These are phyloP conservation scores for Plenodomus tracheiphilus DNA, from an alignment of 2,329 filamentous ascomycete species.

Conservation along the genomic window DNA sequence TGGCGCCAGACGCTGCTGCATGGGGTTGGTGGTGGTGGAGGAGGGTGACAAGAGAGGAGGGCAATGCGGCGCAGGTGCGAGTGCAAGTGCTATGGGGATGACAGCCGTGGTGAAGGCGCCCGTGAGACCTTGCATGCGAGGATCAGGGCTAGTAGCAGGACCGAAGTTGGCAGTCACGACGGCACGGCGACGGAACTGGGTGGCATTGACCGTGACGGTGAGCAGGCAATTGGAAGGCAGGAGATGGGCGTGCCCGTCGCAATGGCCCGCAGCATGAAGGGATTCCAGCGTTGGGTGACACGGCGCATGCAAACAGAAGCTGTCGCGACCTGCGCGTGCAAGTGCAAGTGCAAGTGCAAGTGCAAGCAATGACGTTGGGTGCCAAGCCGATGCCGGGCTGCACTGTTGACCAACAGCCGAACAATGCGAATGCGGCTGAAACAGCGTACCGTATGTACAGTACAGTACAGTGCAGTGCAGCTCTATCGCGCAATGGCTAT, in stretches of 20 bases:
- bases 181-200: not conserved
- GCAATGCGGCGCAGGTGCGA: not conserved
- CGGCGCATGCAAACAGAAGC: not conserved
- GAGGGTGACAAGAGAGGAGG: slow-evolving; percentile 3
- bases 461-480: too few species aligned
- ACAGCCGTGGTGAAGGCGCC: too few species aligned
- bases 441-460: too few species aligned
- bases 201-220: not conserved
- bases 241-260: slow-evolving; percentile 3
- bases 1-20: slow-evolving; percentile 22
- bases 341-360: too few species aligned
- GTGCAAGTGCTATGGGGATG: not conserved
- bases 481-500: too few species aligned
- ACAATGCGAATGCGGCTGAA: too few species aligned
- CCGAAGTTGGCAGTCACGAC: slow-evolving; percentile 5
- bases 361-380: slow-evolving; percentile 17
- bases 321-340: slow-evolving; percentile 4
- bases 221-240: slow-evolving; percentile 5
- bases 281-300: too few species aligned
- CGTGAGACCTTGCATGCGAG: slow-evolving; percentile 8
- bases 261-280: slow-evolving; percentile 4
- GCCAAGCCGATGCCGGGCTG: slow-evolving; percentile 6
- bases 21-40: slow-evolving; percentile 10
- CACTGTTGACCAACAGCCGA: too few species aligned
- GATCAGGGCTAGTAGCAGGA: slow-evolving; percentile 10